Evolutionary conservation across 257 asterid species (phyloP).

Genomic region (Fraxinus cuspidata): DNA sequence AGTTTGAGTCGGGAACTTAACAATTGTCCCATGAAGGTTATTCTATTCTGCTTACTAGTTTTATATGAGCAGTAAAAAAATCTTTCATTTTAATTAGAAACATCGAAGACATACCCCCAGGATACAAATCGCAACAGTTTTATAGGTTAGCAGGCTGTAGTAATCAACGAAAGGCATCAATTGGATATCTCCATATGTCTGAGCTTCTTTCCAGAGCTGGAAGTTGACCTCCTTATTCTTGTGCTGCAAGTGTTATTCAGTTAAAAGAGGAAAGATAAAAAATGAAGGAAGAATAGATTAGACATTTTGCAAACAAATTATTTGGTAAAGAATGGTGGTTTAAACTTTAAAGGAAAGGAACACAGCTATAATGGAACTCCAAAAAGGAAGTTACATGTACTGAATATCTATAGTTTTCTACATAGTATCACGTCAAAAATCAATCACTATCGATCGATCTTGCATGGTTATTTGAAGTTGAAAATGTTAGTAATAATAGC

Average conservation of each 20-base stretch:
- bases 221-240: constrained; percentile 79
- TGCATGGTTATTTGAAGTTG: background rate
- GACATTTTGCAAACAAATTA: background rate
- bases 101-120: constrained; percentile 58
- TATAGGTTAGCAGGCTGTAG: constrained; percentile 79
- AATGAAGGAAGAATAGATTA: background rate
- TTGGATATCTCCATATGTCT: constrained; percentile 79
- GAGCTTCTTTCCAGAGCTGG: constrained; percentile 86
- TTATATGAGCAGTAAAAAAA: background rate
- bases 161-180: constrained; percentile 95
- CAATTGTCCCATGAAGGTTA: background rate
- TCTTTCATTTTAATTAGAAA: constrained; percentile 14
- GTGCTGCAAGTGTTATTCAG: constrained; percentile 55
- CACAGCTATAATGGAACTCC: background rate
- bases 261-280: constrained; percentile 4
- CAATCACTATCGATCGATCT: background rate
- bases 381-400: background rate
- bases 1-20: background rate
- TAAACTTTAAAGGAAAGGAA: background rate
- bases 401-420: background rate
- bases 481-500: background rate
- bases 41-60: background rate
- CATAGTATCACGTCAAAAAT: background rate
- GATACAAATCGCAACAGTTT: constrained; percentile 84
- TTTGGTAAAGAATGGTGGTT: background rate